A percentile compares a stretch with the other conserved stretches of the same genome.
Evolutionary conservation across 306 rosid species (phyloP).

Genomic region (Begonia peltatifolia): DNA sequence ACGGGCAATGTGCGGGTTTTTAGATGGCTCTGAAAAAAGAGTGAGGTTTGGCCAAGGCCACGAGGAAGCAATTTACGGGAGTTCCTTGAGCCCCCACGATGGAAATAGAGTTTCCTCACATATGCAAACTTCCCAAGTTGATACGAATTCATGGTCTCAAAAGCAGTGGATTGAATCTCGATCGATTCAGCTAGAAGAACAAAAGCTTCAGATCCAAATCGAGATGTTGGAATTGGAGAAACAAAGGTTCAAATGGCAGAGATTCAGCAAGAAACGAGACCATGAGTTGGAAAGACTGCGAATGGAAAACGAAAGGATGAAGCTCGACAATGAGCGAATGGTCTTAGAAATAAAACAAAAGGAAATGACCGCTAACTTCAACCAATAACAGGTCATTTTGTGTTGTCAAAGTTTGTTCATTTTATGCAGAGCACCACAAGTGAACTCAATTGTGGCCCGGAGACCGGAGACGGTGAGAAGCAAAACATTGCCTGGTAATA

Average conservation of each 20-base stretch:
- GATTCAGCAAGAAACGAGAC: slow-evolving; percentile 64
- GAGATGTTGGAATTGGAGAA: slow-evolving; percentile 72
- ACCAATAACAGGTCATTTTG: slow-evolving; percentile 20
- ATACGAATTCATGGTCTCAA: slow-evolving; percentile 38
- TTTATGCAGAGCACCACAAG: background rate
- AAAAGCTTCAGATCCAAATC: slow-evolving; percentile 62
- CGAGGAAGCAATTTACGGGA: slow-evolving; percentile 33
- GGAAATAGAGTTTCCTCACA: slow-evolving; percentile 32
- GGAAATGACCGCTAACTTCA: slow-evolving; percentile 39
- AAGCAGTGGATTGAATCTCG: slow-evolving; percentile 70
- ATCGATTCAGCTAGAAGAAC: slow-evolving; percentile 60
- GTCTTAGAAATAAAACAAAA: slow-evolving; percentile 54
- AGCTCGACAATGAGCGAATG: slow-evolving; percentile 64
- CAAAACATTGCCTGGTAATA: background rate
- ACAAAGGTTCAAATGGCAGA: slow-evolving; percentile 73
- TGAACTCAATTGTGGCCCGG: background rate
- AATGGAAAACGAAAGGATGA: slow-evolving; percentile 77
- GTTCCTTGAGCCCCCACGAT: slow-evolving; percentile 35
- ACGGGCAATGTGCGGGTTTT: slow-evolving; percentile 24
- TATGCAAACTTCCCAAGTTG: slow-evolving; percentile 23
- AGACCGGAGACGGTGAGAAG: background rate
- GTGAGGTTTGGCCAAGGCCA: slow-evolving; percentile 27
- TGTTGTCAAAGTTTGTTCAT: background rate
- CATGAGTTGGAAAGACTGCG: slow-evolving; percentile 68
- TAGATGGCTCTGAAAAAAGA: slow-evolving; percentile 44